Base-by-base conservation (phyloP, 1,284 basidiomycete genomes). In the Apiotrichum sp. region DNA sequence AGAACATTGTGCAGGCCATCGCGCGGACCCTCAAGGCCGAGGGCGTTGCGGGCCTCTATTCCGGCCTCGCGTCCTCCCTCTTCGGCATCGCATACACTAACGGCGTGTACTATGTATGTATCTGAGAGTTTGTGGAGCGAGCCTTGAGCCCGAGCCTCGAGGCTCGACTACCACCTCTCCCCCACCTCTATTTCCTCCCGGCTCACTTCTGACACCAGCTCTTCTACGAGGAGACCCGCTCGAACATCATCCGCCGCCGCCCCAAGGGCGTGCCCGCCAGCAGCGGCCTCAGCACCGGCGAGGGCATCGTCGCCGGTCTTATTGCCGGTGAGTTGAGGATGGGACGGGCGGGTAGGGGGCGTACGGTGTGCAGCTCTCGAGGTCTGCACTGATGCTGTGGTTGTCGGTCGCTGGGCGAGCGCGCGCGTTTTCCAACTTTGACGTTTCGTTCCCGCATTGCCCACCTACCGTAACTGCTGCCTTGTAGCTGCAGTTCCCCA, bases 81-180 rank as follows among this genome's bases (percentile, higher is more conserved):
- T 79, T 93, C 39, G 95, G 93, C 2, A 92, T 98, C 62, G 90
- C 90, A 13, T 81, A 97, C 34, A 96, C 93, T 36, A 98, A 98
- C 74, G 93, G 90, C 83, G 72, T 75, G 57, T 72, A 64, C 62
- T 68, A 65, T 48, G 70, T 70, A 47, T 56, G 73, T 66, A 10
- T 11, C 3, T 6, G 16, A 3, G 7, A 10, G 29, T 6, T 31
- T 6, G 9, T 3, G 22, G 22, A 31, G 3, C 22, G 16, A 11
- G 29, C 8, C 11, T 10, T 3, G 31, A 9, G 40, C 22, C 22
- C 22, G 22, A 22, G 22, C 22, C 22, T 22, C 22, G 22, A 22
- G 22, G 22, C 22, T 22, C 22, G 22, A 22, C 22, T 22, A 22
- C 22, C 22, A 22, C 22, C 22, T 22, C 22, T 22, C 22, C 22